phyloP scores from a whole-genome alignment of 331 rosid genomes.

The Telfairia occidentalis region DNA sequence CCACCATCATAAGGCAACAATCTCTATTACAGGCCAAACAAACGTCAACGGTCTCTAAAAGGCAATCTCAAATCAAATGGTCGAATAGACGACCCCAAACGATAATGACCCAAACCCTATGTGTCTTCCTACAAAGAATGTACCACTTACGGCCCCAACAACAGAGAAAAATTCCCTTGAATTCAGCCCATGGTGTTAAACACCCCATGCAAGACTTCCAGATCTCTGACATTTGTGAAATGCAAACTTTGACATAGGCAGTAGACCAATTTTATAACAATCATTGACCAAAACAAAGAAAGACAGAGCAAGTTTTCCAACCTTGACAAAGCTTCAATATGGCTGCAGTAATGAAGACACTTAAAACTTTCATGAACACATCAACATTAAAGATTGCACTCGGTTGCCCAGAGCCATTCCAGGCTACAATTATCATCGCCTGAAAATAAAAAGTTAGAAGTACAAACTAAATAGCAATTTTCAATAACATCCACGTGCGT shows the following conservation, averaged over 20 bases:
- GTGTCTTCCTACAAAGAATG: no score
- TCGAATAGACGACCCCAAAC: no score
- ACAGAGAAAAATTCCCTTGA: no score
- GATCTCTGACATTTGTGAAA: no score
- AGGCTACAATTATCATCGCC: slow-evolving; percentile 95
- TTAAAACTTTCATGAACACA: slow-evolving; percentile 81
- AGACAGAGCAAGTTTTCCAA: slow-evolving; percentile 13
- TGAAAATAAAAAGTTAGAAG: slow-evolving; percentile 17
- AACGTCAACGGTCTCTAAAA: no score
- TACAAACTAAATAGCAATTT: not conserved
- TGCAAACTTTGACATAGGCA: not conserved
- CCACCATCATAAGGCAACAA: no score
- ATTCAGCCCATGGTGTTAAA: no score
- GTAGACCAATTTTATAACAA: not conserved
- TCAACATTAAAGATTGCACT: slow-evolving; percentile 42
- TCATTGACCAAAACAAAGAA: not conserved
- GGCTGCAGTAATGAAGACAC: slow-evolving; percentile 94
- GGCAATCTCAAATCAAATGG: no score
- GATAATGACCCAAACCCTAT: no score
- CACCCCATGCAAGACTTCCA: no score
- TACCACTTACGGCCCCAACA: no score
- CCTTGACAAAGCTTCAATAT: slow-evolving; percentile 96
- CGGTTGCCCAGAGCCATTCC: slow-evolving; percentile 85
- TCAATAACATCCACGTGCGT: not conserved
- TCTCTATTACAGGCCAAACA: no score